Base-by-base conservation (phyloP, 805 yeast genomes). In the Candida gorgasii region DNA sequence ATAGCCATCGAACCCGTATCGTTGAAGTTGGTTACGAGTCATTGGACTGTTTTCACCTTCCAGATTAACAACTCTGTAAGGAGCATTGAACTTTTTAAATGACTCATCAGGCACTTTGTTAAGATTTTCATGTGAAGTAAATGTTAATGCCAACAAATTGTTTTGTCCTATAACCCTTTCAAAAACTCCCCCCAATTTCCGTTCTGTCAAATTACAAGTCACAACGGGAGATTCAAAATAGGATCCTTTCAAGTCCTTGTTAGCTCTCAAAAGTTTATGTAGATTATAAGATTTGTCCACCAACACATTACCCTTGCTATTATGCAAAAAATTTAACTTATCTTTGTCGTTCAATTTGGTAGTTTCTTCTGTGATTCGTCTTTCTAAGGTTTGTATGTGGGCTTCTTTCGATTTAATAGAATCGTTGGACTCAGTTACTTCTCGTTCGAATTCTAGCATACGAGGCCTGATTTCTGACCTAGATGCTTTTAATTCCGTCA, bases 1-100 rank as follows among this genome's bases (percentile, higher is more conserved):
- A 54, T 79, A 87, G 1, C 96, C 93, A 42, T 86, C 96, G 59
- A 93, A 89, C 0, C 96, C 96, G 16, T 68, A 60, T 0, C 43
- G 26, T 20, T 48, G 53, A 2, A 89, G 51, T 36, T 72, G 56
- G 7, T 67, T 67, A 53, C 51, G 5, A 50, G 58, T 42, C 35
- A 28, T 46, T 40, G 69, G 31, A 48, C 46, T n/a, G 44, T 24
- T 9, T 3, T 30, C 29, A 17, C 46, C 39, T 39, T 43, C 11
- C 35, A 43, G 23, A 44, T 58, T 44, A 46, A 54, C 50, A 1
- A 80, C 75, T 72, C 89, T 79, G 39, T 83, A 70, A 9, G 87
- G 77, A 5, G 81, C 79, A 44, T 76, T 76, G 40, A 65, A 63
- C 12, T 54, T 55, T 45, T 36, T 64, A 49, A 49, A 83, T 47